phyloP scores from a whole-genome alignment of 306 rosid genomes.

The Canavalia ensiformis region DNA sequence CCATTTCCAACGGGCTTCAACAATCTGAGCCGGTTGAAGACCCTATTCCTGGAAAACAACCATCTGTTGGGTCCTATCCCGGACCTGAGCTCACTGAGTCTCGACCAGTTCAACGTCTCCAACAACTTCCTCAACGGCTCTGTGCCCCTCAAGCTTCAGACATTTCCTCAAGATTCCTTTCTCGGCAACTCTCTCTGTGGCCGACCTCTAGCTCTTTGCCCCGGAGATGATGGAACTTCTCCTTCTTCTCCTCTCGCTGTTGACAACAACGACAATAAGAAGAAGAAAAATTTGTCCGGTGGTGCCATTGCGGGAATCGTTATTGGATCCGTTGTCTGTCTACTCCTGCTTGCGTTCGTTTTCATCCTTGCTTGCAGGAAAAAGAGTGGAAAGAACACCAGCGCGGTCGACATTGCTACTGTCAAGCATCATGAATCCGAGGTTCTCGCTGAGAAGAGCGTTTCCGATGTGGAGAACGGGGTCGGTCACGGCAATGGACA shows the following conservation, averaged over 20 bases:
- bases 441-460: slow-evolving; percentile 47
- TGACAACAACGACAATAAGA: background rate
- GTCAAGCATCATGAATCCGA: slow-evolving; percentile 53
- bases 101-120: slow-evolving; percentile 72
- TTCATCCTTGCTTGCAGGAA: slow-evolving; percentile 58
- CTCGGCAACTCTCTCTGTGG: slow-evolving; percentile 73
- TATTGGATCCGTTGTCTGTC: slow-evolving; percentile 61
- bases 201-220: slow-evolving; percentile 60
- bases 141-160: slow-evolving; percentile 56
- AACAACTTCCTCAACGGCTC: slow-evolving; percentile 70
- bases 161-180: slow-evolving; percentile 56
- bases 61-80: slow-evolving; percentile 60
- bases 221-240: slow-evolving; percentile 37
- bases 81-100: slow-evolving; percentile 5
- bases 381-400: slow-evolving; percentile 58
- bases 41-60: slow-evolving; percentile 63
- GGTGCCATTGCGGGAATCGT: slow-evolving; percentile 73
- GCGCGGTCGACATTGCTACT: slow-evolving; percentile 55
- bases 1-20: slow-evolving; percentile 42
- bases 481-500: slow-evolving; percentile 47
- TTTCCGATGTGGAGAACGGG: slow-evolving; percentile 57
- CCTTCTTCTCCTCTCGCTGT: slow-evolving; percentile 29
- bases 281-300: slow-evolving; percentile 53
- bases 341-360: slow-evolving; percentile 50
- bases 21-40: slow-evolving; percentile 55